Base-by-base conservation (phyloP, 768 basidiomycete species). In the Trametes sanguinea region DNA sequence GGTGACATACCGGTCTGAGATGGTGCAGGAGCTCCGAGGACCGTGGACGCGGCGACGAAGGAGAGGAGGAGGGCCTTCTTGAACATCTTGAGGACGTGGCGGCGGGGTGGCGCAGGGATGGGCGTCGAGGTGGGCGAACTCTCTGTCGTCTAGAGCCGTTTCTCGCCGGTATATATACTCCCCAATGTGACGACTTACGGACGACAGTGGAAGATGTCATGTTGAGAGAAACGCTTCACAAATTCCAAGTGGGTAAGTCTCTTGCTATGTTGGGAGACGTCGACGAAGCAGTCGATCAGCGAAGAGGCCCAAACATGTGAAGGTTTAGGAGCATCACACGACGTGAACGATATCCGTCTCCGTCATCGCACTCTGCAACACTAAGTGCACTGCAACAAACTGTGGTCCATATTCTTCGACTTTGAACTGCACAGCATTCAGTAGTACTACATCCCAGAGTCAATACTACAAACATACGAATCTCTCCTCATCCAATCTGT, bases 1-100 rank as follows among this genome's bases (percentile, higher is more conserved):
- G 1, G 16, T 27, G 29, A 60, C 66, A 17, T 13, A 65, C 66
- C 64, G 10, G 48, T 56, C 13, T 48, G 43, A 10, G 53, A 27
- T 2, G 52, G 43, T 1, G 59, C 35, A 6, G 68, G 68, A 9
- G 68, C 68, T 17, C 62, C 56, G 29, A 67, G 46, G 52, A 63
- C 63, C 27, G 61, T n/a, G 4, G 63, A 44, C 4, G 54, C 66
- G 32, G 53, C 62, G 62, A 58, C 57, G 56, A 68, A 57, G 1
- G 62, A 60, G 47, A 59, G 9, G 60, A 65, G 52, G 59, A 59
- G 8, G 17, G 40, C 48, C 13, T 59, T 63, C 29, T 30, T 45
- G 54, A 60, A 58, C 63, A 65, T 62, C 56, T 39, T 48, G 46
- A 57, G 37, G 2, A 22, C 39, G 48, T 40, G 37, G 9, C 37